Base-by-base conservation (phyloP, 2,329 filamentous ascomycete genomes). In the Hymenoscyphus linearis region DNA sequence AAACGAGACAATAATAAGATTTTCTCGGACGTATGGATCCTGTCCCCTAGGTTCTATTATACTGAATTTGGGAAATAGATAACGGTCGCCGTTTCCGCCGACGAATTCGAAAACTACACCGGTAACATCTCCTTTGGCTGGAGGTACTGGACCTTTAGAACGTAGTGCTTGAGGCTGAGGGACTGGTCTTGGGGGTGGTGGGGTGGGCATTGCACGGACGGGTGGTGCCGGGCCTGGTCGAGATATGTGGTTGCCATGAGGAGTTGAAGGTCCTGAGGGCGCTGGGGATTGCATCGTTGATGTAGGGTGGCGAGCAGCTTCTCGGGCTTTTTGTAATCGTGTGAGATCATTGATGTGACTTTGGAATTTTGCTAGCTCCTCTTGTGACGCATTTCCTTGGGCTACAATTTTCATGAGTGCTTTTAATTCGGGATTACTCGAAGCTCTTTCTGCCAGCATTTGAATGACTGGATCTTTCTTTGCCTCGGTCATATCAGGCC, bases 361-460 rank as follows among this genome's bases (percentile, higher is more conserved):
- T 71, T 95, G 90, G 67, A 95, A 95, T 64, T 86, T 84, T 54
- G 85, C 85, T 13, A 95, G 76, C 71, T 95, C 89, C 14, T 85
- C 82, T 40, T 85, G 82, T 13, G 83, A 85, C 0, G 90, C 90
- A 66, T 87, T 82, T 1, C 90, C 90, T 31, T 87, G 85, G 0
- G 90, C 90, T 0, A 95, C 90, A 58, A 90, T 85, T 72, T 91
- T 91, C 90, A 95, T 95, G 0, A 95, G 78, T 37, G 88, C 85
- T 61, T 91, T 87, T 10, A 95, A 77, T 60, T 88, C 81, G 0
- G 85, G 82, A 70, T 95, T 88, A 27, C 84, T 85, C 0, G 88
- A 89, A 6, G 90, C 90, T 65, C 85, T 85, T 68, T 90, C 87
- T 0, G 90, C 90, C 27, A 95, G 77, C 65, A 89, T 85, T 57